phyloP scores from a whole-genome alignment of 371 early-diverging fungal species.

The Amoeboaphelidium protococcarum region DNA sequence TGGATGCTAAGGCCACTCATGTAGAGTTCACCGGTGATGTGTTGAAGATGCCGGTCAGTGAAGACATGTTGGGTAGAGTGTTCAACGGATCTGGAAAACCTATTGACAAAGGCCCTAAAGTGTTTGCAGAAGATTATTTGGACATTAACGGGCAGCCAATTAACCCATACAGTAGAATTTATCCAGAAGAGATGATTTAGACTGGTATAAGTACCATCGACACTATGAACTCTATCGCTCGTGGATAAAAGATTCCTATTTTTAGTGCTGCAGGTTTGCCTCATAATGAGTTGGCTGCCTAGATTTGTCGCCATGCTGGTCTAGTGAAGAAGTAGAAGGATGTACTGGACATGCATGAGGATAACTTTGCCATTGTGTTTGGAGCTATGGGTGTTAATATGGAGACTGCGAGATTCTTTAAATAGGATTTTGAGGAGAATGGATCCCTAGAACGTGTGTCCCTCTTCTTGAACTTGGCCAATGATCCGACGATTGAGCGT shows the following conservation, averaged over 20 bases:
- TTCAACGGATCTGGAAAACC: conserved; percentile 98
- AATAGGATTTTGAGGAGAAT: conserved; percentile 98
- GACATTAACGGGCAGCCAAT: conserved; percentile 98
- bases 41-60: conserved; percentile 91
- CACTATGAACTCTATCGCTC: conserved; percentile 99
- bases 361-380: conserved; percentile 99
- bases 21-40: conserved; percentile 96
- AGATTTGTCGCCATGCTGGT: conserved; percentile 99
- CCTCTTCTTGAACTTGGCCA: conserved; percentile 98
- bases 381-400: conserved; percentile 99
- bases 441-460: conserved; percentile 97
- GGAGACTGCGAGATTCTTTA: conserved; percentile 99
- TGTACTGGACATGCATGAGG: conserved; percentile 90
- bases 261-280: conserved; percentile 99
- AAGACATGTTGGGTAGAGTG: conserved; percentile 98
- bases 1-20: conserved; percentile 90
- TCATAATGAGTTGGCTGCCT: conserved; percentile 99
- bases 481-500: conserved; percentile 99
- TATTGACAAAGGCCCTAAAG: conserved; percentile 97
- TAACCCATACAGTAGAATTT: conserved; percentile 97
- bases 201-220: conserved; percentile 99
- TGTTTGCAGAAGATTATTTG: conserved; percentile 96
- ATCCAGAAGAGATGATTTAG: conserved; percentile 99
- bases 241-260: conserved; percentile 99
- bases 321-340: conserved; percentile 87